These are phyloP conservation scores for Barnettozyma hawaiiensis DNA, from an alignment of 1,139 yeast genomes.

Conservation along the genomic window DNA sequence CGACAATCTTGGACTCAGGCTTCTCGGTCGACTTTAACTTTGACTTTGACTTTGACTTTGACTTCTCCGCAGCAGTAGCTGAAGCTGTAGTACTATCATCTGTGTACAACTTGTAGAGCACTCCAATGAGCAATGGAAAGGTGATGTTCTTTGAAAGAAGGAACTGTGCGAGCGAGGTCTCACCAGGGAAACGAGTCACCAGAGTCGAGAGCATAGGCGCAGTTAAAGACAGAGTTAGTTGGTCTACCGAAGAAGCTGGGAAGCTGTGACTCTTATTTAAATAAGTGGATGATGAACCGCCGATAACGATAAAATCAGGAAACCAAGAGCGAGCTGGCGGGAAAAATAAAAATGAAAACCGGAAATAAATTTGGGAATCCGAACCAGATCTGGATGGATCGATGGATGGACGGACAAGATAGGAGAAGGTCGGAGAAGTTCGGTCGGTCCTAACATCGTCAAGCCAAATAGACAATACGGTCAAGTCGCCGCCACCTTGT, in stretches of 20 bases:
- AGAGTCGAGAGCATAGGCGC: not conserved
- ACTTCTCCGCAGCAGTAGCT: not conserved
- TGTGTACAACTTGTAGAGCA: slow-evolving; percentile 6
- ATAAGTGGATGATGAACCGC: not conserved
- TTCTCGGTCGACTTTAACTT: not conserved
- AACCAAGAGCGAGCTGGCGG: not conserved
- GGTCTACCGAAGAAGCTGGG: too few species aligned
- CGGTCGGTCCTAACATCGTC: too few species aligned
- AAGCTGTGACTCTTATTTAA: too few species aligned
- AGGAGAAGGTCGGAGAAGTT: too few species aligned
- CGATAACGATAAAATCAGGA: not conserved
- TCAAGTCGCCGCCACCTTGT: too few species aligned
- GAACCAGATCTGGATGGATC: too few species aligned
- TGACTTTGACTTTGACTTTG: too few species aligned
- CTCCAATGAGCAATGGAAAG: slow-evolving; percentile 5
- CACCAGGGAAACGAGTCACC: not conserved
- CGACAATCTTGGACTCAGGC: not conserved
- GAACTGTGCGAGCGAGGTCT: slow-evolving; percentile 2
- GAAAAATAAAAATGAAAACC: not conserved
- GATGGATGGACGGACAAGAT: too few species aligned
- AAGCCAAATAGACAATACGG: too few species aligned
- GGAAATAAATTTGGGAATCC: not conserved
- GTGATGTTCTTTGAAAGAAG: slow-evolving; percentile 10
- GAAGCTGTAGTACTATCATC: not conserved
- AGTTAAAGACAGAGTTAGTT: not conserved